Conservation (phyloP, 2,329 filamentous ascomycete genomes). For the Trichoderma simmonsii region DNA sequence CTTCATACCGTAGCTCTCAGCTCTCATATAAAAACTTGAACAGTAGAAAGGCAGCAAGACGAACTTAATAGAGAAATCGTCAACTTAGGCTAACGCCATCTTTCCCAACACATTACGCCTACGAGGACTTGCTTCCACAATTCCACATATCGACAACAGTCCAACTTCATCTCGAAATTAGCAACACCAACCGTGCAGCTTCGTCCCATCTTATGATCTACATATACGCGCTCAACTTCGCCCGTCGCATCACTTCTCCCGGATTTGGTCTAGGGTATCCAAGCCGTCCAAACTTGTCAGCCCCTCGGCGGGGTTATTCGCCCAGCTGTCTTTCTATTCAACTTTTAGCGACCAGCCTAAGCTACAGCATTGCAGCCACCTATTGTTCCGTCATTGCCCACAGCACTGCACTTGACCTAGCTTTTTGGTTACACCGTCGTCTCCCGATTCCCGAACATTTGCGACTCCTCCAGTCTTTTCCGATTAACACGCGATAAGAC, state of each 20-base stretch:
- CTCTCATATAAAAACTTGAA: neutral
- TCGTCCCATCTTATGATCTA: neutral
- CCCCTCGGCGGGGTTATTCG: constrained; percentile 16
- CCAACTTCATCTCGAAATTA: neutral
- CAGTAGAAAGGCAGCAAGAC: neutral
- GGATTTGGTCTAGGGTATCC: constrained; percentile 11
- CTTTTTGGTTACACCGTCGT: neutral
- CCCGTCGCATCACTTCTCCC: neutral
- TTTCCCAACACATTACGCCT: neutral
- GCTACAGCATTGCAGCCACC: neutral
- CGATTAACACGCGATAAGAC: neutral
- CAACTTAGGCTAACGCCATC: neutral
- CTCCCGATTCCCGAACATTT: neutral
- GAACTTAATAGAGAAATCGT: neutral
- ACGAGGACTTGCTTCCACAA: neutral
- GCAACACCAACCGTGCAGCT: neutral
- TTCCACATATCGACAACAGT: neutral
- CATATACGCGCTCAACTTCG: neutral
- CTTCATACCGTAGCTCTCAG: neutral
- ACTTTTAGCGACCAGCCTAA: neutral
- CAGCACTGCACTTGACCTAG: neutral
- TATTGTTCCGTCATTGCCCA: neutral
- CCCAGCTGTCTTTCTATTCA: neutral
- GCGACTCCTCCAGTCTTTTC: neutral
- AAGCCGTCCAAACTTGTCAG: constrained; percentile 1